Evolutionary conservation across 2,329 filamentous ascomycete species (phyloP).

Genomic region (Sporothrix curviconia): DNA sequence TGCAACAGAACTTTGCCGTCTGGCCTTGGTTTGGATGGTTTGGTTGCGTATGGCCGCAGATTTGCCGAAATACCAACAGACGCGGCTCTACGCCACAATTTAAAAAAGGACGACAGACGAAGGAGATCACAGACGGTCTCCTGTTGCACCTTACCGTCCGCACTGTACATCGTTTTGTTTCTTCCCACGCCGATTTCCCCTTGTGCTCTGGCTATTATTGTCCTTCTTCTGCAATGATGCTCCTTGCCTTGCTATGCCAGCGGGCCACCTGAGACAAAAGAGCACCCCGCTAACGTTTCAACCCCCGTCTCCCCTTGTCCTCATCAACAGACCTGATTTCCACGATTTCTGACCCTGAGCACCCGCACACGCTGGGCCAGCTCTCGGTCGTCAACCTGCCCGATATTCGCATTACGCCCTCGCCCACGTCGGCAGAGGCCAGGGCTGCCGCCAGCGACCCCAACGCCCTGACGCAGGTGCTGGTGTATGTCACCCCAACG

Average conservation of each 20-base stretch:
- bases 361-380: slow-evolving; percentile 87
- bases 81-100: too few species aligned
- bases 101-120: too few species aligned
- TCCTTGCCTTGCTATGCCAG: neutral
- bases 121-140: neutral
- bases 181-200: neutral
- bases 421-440: slow-evolving; percentile 45
- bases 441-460: slow-evolving; percentile 31
- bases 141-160: neutral
- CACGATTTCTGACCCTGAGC: slow-evolving; percentile 91
- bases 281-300: slow-evolving; percentile 30
- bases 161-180: neutral
- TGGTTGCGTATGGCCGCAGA: neutral
- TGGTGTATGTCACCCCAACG: slow-evolving; percentile 88
- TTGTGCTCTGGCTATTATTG: neutral
- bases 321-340: slow-evolving; percentile 71
- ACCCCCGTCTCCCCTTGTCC: slow-evolving; percentile 3
- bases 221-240: neutral
- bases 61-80: slow-evolving; percentile 1
- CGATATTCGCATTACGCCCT: slow-evolving; percentile 74
- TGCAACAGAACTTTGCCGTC: too few species aligned
- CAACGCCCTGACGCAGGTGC: slow-evolving; percentile 61
- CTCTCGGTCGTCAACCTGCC: slow-evolving; percentile 93
- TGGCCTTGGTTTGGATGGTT: neutral
- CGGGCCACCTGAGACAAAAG: slow-evolving; percentile 14